Evolutionary conservation across 106 monocot genomes (phyloP).

Genomic region (Ottelia alismoides): DNA sequence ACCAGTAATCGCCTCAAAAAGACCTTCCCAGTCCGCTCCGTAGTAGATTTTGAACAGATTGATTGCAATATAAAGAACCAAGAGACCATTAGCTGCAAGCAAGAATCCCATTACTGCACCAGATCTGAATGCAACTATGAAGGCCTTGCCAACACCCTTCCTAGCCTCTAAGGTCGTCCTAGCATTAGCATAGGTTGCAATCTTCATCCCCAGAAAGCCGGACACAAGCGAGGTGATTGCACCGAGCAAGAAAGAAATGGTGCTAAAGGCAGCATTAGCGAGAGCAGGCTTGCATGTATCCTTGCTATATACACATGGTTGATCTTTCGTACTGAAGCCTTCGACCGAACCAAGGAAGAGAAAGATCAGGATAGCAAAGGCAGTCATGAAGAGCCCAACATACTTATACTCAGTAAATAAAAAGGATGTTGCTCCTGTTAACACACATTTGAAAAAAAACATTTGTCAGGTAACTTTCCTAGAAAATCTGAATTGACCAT

Average conservation of each 20-base stretch:
- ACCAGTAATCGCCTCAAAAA: conserved; percentile 21
- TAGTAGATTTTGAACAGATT: conserved; percentile 20
- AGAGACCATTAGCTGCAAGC: conserved; percentile 18
- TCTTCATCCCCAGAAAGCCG: conserved; percentile 25
- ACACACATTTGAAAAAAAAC: no score
- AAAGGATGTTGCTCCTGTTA: conserved; percentile 22
- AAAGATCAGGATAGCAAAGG: conserved; percentile 17
- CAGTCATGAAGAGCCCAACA: conserved; percentile 15
- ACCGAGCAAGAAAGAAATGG: conserved; percentile 20
- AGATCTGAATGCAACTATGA: conserved; percentile 19
- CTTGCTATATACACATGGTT: conserved; percentile 14
- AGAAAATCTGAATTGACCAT: no score
- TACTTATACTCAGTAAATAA: conserved; percentile 19
- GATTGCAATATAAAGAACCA: conserved; percentile 18
- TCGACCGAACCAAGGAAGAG: conserved; percentile 25
- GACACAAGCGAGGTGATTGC: conserved; percentile 14
- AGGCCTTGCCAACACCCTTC: conserved; percentile 24
- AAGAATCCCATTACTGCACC: conserved; percentile 22
- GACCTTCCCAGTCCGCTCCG: conserved; percentile 20
- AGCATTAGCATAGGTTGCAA: conserved; percentile 23
- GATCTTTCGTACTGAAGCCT: conserved; percentile 16
- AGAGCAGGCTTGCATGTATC: conserved; percentile 20
- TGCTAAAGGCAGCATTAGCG: conserved; percentile 19
- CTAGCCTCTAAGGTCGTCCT: conserved; percentile 23
- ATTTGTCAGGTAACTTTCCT: no score